phyloP scores from a whole-genome alignment of 1,284 basidiomycete species.

The Rhodotorula sp. region DNA sequence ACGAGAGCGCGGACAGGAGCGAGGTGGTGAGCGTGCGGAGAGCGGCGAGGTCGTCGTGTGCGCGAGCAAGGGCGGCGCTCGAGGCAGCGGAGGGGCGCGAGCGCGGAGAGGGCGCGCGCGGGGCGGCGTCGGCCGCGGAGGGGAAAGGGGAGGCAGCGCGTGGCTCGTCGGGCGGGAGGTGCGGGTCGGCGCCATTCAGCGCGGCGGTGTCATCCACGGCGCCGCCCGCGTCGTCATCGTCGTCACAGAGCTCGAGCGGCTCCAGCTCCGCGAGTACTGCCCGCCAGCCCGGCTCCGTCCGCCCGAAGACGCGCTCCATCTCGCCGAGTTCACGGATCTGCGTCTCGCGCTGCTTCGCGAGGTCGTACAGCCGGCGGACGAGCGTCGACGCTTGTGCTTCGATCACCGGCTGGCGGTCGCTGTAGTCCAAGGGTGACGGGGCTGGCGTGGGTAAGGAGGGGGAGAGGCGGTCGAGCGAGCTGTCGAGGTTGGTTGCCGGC shows the following conservation, averaged over 20 bases:
- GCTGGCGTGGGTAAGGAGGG: not conserved
- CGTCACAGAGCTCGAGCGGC: not conserved
- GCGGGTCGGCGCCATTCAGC: not conserved
- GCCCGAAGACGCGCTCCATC: constrained; percentile 21
- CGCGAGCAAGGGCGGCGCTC: not conserved
- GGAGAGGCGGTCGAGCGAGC: not conserved
- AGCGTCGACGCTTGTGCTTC: constrained; percentile 18
- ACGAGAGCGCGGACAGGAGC: constrained; percentile 27
- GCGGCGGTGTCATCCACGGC: not conserved
- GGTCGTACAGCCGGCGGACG: constrained; percentile 20
- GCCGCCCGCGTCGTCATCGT: not conserved
- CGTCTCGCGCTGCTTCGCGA: constrained; percentile 5
- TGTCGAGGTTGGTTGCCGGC: not conserved
- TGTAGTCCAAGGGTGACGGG: not conserved
- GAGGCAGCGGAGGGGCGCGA: not conserved
- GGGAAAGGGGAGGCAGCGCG: not conserved
- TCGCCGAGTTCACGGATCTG: constrained; percentile 23
- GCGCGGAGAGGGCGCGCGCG: not conserved
- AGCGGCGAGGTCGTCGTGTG: constrained; percentile 4
- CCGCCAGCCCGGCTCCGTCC: constrained; percentile 11
- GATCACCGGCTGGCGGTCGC: constrained; percentile 29
- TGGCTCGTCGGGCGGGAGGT: not conserved
- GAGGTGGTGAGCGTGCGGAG: constrained; percentile 29
- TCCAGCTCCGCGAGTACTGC: constrained; percentile 17
- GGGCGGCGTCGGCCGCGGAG: not conserved